phyloP scores from a whole-genome alignment of 352 stramenopile genomes.

The Globisporangium cystogenes region DNA sequence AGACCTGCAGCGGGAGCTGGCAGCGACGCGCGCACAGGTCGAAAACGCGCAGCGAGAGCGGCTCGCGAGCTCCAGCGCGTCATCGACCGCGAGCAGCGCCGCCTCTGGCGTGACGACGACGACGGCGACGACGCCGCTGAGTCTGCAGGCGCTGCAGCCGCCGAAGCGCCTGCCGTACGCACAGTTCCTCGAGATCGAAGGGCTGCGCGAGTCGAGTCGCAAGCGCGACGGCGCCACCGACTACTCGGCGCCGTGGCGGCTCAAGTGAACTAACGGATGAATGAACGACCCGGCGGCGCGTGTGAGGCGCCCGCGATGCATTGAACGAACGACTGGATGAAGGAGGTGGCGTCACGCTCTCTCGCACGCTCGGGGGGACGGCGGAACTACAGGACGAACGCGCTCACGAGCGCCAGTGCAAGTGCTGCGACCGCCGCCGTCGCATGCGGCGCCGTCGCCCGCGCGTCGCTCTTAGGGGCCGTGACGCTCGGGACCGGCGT shows the following conservation, averaged over 20 bases:
- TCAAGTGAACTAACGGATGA: background rate
- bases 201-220: conserved; percentile 61
- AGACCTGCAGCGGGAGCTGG: conserved; percentile 12
- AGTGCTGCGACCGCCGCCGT: background rate
- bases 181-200: conserved; percentile 76
- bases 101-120: too few relatives aligned
- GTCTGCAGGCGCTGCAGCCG: conserved; percentile 31
- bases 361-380: too few relatives aligned
- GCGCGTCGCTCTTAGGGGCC: background rate
- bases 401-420: conserved; percentile 1
- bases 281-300: too few relatives aligned
- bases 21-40: conserved; percentile 1
- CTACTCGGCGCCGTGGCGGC: conserved; percentile 34
- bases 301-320: too few relatives aligned
- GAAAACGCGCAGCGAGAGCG: background rate
- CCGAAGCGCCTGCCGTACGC: conserved; percentile 67
- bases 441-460: background rate
- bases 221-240: conserved; percentile 29
- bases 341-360: too few relatives aligned
- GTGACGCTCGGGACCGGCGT: background rate
- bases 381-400: background rate
- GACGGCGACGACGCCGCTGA: background rate
- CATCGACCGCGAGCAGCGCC: background rate
- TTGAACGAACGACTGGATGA: too few relatives aligned
- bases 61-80: background rate